Conservation (phyloP, 2,329 filamentous ascomycete species). For the Magnaporthales sp. region DNA sequence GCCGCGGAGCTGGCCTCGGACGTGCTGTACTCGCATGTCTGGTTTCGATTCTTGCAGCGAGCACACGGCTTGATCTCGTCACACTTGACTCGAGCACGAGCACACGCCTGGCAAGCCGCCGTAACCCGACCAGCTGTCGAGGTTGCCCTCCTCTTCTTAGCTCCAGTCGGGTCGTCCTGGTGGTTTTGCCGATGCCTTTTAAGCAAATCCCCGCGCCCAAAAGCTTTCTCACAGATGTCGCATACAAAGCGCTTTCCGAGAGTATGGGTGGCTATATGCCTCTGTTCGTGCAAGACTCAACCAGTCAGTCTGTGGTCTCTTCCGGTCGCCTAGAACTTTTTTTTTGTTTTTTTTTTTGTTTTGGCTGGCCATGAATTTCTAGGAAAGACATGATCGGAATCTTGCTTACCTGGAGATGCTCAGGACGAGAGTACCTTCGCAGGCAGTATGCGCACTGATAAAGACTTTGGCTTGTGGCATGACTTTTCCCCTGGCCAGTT, state of each 20-base stretch:
- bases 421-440: slow-evolving; percentile 41
- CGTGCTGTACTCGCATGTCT: slow-evolving; percentile 33
- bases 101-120: slow-evolving; percentile 43
- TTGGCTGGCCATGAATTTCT: too few species aligned
- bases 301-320: slow-evolving; percentile 4
- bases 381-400: neutral
- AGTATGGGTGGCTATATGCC: slow-evolving; percentile 42
- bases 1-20: slow-evolving; percentile 29
- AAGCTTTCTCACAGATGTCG: slow-evolving; percentile 40
- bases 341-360: neutral
- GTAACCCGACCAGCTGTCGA: slow-evolving; percentile 39
- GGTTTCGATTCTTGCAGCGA: slow-evolving; percentile 36
- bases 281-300: slow-evolving; percentile 9
- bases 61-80: slow-evolving; percentile 46
- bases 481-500: neutral
- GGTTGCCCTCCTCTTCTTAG: slow-evolving; percentile 37
- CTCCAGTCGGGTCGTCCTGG: slow-evolving; percentile 32
- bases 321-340: neutral
- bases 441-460: slow-evolving; percentile 44
- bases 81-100: slow-evolving; percentile 44
- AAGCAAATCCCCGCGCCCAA: slow-evolving; percentile 43
- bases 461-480: slow-evolving; percentile 9
- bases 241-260: slow-evolving; percentile 40
- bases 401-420: slow-evolving; percentile 35
- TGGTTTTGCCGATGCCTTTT: slow-evolving; percentile 45